Evolutionary conservation across 2,329 filamentous ascomycete species (phyloP).

Genomic region (Claviceps pusilla): DNA sequence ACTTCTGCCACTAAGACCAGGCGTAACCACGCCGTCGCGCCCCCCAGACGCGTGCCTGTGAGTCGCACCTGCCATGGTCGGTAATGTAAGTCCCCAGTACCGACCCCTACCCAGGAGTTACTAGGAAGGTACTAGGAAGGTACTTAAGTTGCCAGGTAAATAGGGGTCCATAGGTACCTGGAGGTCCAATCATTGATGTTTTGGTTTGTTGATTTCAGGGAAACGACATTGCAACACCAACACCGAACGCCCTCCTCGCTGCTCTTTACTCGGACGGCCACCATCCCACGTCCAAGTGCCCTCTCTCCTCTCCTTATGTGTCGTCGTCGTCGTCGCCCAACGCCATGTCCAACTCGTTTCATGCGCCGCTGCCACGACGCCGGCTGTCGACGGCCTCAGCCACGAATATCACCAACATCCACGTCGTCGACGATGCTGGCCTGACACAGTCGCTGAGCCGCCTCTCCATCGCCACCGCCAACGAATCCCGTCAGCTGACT

Average conservation of each 20-base stretch:
- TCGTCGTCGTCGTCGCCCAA: neutral
- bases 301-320: neutral
- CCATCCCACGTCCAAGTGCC: neutral
- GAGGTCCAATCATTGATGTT: too few species aligned
- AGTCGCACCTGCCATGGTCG: neutral
- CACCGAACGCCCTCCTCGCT: neutral
- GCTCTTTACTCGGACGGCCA: neutral
- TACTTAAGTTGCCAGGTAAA: too few species aligned
- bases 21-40: neutral
- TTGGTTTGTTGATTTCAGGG: too few species aligned
- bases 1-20: neutral
- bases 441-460: constrained; percentile 28
- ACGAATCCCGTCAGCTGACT: constrained; percentile 13
- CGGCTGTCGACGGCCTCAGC: neutral
- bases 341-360: constrained; percentile 2
- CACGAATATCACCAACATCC: neutral
- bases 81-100: too few species aligned
- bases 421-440: constrained; percentile 14
- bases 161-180: neutral
- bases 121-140: too few species aligned
- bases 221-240: too few species aligned
- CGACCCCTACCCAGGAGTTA: too few species aligned
- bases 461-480: constrained; percentile 26
- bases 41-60: neutral
- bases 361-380: constrained; percentile 1